These are phyloP conservation scores for Populus deltoides DNA, from an alignment of 345 rosid genomes.

Conservation along the genomic window DNA sequence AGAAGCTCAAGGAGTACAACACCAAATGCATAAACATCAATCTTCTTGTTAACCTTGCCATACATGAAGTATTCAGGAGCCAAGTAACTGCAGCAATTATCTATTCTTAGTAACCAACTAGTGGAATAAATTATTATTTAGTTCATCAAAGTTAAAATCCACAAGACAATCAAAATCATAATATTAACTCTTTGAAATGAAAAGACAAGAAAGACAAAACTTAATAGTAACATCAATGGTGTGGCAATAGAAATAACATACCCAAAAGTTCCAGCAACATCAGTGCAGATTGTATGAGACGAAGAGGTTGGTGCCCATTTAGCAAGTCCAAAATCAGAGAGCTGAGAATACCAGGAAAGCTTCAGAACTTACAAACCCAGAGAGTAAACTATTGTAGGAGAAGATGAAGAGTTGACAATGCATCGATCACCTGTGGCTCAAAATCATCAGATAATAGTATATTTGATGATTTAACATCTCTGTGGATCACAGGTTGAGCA, in stretches of 20 bases:
- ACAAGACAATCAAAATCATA: background rate
- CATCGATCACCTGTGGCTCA: constrained; percentile 71
- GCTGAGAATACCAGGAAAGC: constrained; percentile 36
- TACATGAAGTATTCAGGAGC: constrained; percentile 98
- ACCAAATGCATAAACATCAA: constrained; percentile 96
- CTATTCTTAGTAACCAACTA: background rate
- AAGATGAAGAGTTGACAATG: background rate
- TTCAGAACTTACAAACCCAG: background rate
- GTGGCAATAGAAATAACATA: constrained; percentile 26
- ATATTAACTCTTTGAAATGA: background rate
- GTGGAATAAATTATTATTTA: background rate
- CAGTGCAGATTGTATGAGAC: constrained; percentile 49
- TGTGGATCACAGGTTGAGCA: constrained; percentile 68
- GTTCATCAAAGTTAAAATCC: background rate
- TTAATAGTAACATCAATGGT: background rate
- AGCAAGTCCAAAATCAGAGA: constrained; percentile 97
- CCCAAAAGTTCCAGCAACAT: constrained; percentile 97
- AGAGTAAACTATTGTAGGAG: background rate
- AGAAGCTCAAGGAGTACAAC: constrained; percentile 22
- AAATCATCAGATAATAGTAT: constrained; percentile 88
- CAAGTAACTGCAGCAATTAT: constrained; percentile 62
- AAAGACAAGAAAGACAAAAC: background rate
- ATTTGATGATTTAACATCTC: constrained; percentile 94
- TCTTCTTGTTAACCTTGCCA: constrained; percentile 84
- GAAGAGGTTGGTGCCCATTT: constrained; percentile 55